Conservation (phyloP, 1,139 yeast genomes). For the Blastobotrys serpentis region DNA sequence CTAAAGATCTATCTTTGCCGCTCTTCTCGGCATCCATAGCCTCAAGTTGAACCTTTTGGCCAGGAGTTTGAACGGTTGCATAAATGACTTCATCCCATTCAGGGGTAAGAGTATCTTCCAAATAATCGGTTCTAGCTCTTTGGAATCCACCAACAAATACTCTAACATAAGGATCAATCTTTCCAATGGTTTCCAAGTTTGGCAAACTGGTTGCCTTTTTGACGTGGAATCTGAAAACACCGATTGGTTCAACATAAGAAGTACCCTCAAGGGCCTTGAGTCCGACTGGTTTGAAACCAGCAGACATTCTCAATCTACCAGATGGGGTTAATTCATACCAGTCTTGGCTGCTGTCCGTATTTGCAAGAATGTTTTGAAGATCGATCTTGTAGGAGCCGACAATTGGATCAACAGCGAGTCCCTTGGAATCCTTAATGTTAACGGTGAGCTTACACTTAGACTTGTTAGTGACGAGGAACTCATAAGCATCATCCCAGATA, state of each 20-base stretch:
- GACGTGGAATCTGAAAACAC: constrained; percentile 76
- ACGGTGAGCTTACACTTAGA: constrained; percentile 66
- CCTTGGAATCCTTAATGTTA: constrained; percentile 63
- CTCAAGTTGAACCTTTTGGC: constrained; percentile 79
- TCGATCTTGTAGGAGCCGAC: constrained; percentile 47
- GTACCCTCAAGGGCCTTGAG: constrained; percentile 59
- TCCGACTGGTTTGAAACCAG: constrained; percentile 85
- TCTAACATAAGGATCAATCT: constrained; percentile 88
- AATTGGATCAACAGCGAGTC: constrained; percentile 59
- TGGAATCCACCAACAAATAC: constrained; percentile 73
- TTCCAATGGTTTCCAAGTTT: constrained; percentile 85
- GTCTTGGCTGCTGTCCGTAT: constrained; percentile 71
- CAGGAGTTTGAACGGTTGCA: constrained; percentile 74
- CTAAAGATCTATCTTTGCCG: constrained; percentile 81
- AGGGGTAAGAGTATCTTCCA: constrained; percentile 70
- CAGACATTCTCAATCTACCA: constrained; percentile 69
- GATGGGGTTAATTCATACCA: constrained; percentile 66
- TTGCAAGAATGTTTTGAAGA: constrained; percentile 70
- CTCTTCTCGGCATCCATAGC: constrained; percentile 85
- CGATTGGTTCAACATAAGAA: constrained; percentile 87
- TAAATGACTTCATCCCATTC: constrained; percentile 83
- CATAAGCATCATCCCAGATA: constrained; percentile 62
- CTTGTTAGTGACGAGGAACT: constrained; percentile 73
- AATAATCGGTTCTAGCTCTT: constrained; percentile 73
- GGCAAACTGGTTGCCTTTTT: constrained; percentile 70